Evolutionary conservation across 2,329 filamentous ascomycete species (phyloP), one percentile per base, ranked within the genome.

Genomic region (Aspergillus tanneri): DNA sequence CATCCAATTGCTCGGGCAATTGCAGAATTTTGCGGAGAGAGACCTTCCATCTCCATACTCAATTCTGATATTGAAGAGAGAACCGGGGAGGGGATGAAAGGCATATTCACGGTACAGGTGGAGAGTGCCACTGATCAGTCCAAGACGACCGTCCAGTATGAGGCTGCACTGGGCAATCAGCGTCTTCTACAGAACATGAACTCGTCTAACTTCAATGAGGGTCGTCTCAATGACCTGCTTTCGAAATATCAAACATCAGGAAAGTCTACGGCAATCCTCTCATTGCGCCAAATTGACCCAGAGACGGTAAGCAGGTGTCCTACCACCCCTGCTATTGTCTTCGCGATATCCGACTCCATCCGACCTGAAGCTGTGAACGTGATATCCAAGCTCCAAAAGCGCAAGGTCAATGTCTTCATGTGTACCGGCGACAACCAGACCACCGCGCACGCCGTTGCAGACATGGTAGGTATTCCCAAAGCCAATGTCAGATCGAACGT

Each of bases 341-440:
- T 96, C 55, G 84, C 89, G 38, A 85, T 92, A 40, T 85, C 90
- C 0, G 91, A 96, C 57, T 84, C 88, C 1, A 81, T 96, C 54
- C 86, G 91, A 2, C 79, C 82, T 0, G 88, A 95, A 68, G 84
- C 90, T 0, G 69, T 72, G 1, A 62, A 73, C 6, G 83, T 92
- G 14, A 79, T 95, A 49, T 68, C 72, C 5, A 77, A 83, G 1
- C 80, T 96, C 0, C 79, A 81, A 35, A 69, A 77, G 4, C 80
- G 80, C 12, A 83, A 86, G 16, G 84, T 87, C 38, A 81, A 84
- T 24, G 87, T 95, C 3, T 96, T 86, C 83, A 95, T 96, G 89
- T 84, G 96, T 28, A 95, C 90, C 0, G 91, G 91, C 23, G 91
- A 96, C 73, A 96, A 96, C 63, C 73, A 77, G n/a, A 84, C 76